Base-by-base conservation (phyloP, 2,329 filamentous ascomycete species). In the Mycosphaerella sp. region DNA sequence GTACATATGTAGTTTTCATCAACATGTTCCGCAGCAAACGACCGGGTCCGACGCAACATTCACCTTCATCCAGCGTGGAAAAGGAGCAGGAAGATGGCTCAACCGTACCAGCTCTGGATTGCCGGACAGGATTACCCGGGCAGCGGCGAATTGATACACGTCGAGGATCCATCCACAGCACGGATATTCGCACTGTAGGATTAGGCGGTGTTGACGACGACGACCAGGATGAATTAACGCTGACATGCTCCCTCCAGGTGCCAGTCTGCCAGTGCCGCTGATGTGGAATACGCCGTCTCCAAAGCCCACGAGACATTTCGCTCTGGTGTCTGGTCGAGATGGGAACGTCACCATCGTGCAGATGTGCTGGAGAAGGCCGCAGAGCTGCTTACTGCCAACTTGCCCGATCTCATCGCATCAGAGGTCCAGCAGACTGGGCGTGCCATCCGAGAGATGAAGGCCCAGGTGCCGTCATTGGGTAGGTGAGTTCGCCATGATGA, bases 381-480 rank as follows among this genome's bases (percentile, higher is more conserved):
- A 0, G 65, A 68, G 1, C 72, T 84, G 0, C 74, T 87, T 2
- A 73, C 74, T 1, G 66, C 67, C 0, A 72, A 76, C 6, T 72
- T 88, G 1, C 74, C 79, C 0, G 67, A 72, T 0, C 75, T 88
- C 39, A 83, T 87, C 47, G 68, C 72, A 7, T 74, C 86, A 3
- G 85, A 89, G 67, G 82, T 85, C 6, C 72, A 69, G 34, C 85
- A 88, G 67, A 89, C 85, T 0, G 85, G 85, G 2, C 80, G 85
- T 0, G 80, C 81, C 0, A 73, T 85, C 29, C 80, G 84, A 26
- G 85, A 88, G 67, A 86, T 89, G 83, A 76, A 77, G 46, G 83
- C 84, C 1, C 85, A 88, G 66, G 79, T 85, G 4, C 80, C 81
- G 0, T 81, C 80, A 0, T 74, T 88, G 0, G 77, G 48, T 51